Evolutionary conservation across 2,329 filamentous ascomycete species (phyloP).

Genomic region (Alternaria infectoria): DNA sequence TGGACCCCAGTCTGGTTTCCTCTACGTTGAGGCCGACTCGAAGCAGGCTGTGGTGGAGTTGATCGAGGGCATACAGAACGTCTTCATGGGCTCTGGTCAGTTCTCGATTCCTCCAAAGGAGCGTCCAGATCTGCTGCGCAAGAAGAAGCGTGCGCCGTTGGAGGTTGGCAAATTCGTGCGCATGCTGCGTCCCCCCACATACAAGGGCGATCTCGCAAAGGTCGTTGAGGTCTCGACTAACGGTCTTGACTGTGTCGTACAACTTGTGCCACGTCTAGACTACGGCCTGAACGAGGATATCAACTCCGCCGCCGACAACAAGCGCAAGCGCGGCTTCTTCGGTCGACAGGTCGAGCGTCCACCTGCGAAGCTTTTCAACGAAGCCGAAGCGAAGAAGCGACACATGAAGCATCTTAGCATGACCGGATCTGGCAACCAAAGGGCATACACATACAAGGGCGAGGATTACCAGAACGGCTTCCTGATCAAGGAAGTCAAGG

Average conservation of each 20-base stretch:
- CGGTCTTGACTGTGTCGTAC: slow-evolving; percentile 84
- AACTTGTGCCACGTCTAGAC: slow-evolving; percentile 87
- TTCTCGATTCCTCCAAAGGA: slow-evolving; percentile 93
- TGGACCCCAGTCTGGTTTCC: slow-evolving; percentile 88
- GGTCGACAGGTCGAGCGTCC: slow-evolving; percentile 68
- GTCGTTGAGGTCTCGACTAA: slow-evolving; percentile 93
- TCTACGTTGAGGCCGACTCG: slow-evolving; percentile 91
- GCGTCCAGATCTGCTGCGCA: slow-evolving; percentile 93
- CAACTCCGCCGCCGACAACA: slow-evolving; percentile 60
- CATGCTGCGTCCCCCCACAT: slow-evolving; percentile 78
- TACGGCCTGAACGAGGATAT: slow-evolving; percentile 87
- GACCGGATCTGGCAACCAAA: slow-evolving; percentile 62
- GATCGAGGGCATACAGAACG: slow-evolving; percentile 83
- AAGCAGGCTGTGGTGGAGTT: slow-evolving; percentile 85
- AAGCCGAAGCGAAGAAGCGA: slow-evolving; percentile 88
- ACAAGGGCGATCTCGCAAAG: slow-evolving; percentile 88
- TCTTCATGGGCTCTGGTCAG: slow-evolving; percentile 87
- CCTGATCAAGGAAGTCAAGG: slow-evolving; percentile 90
- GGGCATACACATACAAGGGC: slow-evolving; percentile 82
- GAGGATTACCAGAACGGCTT: slow-evolving; percentile 95
- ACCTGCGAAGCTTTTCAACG: slow-evolving; percentile 89
- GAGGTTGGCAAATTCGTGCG: slow-evolving; percentile 92
- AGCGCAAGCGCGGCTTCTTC: slow-evolving; percentile 75
- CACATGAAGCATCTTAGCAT: slow-evolving; percentile 69
- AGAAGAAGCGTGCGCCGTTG: slow-evolving; percentile 80